Conservation (phyloP, 2,329 filamentous ascomycete genomes). For the Fusarium guadeloupense region DNA sequence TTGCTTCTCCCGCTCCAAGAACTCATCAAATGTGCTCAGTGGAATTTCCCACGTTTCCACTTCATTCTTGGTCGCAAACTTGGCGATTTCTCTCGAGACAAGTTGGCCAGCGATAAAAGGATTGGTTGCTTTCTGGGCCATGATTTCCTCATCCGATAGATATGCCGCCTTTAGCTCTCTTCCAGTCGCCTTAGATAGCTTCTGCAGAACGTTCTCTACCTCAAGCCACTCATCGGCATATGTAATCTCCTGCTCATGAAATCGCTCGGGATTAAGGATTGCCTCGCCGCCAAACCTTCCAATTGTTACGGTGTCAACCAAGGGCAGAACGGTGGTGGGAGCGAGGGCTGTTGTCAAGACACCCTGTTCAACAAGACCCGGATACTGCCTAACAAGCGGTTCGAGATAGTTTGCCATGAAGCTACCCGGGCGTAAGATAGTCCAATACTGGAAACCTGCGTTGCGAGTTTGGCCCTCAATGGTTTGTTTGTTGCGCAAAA, state of each 20-base stretch:
- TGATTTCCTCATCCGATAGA: slow-evolving; percentile 54
- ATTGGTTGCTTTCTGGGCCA: slow-evolving; percentile 47
- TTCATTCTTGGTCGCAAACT: slow-evolving; percentile 50
- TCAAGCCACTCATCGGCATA: slow-evolving; percentile 54
- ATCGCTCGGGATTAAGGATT: slow-evolving; percentile 53
- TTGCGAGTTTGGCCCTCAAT: slow-evolving; percentile 53
- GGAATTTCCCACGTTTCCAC: slow-evolving; percentile 52
- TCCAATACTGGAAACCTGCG: slow-evolving; percentile 55
- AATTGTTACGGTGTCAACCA: slow-evolving; percentile 59
- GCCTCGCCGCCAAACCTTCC: slow-evolving; percentile 56
- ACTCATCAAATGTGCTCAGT: slow-evolving; percentile 55
- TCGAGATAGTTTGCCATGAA: slow-evolving; percentile 62
- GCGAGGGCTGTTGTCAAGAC: slow-evolving; percentile 50
- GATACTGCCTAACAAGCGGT: slow-evolving; percentile 53
- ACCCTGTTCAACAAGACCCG: slow-evolving; percentile 50
- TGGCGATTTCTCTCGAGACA: slow-evolving; percentile 46
- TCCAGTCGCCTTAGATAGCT: slow-evolving; percentile 49
- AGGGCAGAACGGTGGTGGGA: slow-evolving; percentile 50
- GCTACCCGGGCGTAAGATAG: slow-evolving; percentile 59
- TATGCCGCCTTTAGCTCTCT: slow-evolving; percentile 50
- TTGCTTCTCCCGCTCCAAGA: slow-evolving; percentile 52
- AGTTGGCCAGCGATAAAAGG: slow-evolving; percentile 53
- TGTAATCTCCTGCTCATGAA: slow-evolving; percentile 51
- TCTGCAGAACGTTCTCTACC: slow-evolving; percentile 48
- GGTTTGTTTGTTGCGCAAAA: slow-evolving; percentile 52